Conservation (phyloP, 2,329 filamentous ascomycete species). For the Pestalotiopsis sp. region DNA sequence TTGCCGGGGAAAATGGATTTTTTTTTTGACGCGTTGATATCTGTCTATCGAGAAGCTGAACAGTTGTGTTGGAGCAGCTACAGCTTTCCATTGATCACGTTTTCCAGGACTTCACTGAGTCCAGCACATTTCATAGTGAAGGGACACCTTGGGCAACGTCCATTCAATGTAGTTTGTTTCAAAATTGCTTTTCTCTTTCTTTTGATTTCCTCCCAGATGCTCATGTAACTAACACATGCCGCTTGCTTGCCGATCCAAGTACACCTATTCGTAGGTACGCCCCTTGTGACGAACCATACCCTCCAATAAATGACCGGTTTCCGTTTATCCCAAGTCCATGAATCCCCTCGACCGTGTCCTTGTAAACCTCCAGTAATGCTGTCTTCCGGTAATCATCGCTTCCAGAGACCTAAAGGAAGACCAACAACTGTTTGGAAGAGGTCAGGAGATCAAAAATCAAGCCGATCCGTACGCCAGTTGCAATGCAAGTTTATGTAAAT, state of each 20-base stretch:
- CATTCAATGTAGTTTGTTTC: not conserved
- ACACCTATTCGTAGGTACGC: not conserved
- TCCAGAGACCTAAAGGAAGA: not conserved
- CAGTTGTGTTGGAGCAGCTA: too few relatives aligned
- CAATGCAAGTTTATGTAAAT: constrained; percentile 7
- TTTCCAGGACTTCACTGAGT: too few relatives aligned
- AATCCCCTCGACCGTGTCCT: not conserved
- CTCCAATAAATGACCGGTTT: not conserved
- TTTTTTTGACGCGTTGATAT: too few relatives aligned
- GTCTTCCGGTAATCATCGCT: not conserved
- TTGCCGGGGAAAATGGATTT: too few relatives aligned
- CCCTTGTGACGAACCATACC: not conserved
- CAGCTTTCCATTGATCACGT: too few relatives aligned
- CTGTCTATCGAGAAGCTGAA: too few relatives aligned
- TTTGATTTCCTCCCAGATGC: not conserved
- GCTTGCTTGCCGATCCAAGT: not conserved
- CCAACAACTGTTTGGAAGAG: not conserved
- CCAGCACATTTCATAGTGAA: too few relatives aligned
- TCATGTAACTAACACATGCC: not conserved
- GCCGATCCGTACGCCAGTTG: constrained; percentile 7
- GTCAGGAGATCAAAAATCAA: constrained; percentile 2
- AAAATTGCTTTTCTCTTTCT: constrained; percentile 13
- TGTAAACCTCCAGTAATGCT: not conserved
- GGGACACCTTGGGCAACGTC: not conserved
- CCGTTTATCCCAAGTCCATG: not conserved